A percentile compares a stretch with the other conserved stretches of the same genome.
These are phyloP conservation scores for Novymonas esmeraldas DNA, from an alignment of 208 protist species.

Conservation along the genomic window DNA sequence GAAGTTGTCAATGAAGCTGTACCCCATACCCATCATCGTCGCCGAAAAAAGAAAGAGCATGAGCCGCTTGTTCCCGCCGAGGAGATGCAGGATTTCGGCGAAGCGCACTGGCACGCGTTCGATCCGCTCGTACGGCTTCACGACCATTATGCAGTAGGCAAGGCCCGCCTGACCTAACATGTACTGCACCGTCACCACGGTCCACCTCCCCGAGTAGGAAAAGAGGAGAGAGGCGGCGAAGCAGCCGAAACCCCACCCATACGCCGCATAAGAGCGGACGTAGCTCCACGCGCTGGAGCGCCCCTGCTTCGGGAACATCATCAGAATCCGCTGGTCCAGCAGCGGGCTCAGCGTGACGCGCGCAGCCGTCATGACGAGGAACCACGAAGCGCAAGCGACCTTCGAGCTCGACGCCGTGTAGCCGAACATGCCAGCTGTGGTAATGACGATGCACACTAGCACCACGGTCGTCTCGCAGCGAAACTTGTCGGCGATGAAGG, in stretches of 20 bases:
- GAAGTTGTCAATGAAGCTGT: conserved; percentile 61
- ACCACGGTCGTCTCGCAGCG: conserved; percentile 41
- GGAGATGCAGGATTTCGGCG: conserved; percentile 35
- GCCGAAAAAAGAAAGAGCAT: conserved; percentile 50
- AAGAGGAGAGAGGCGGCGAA: conserved; percentile 28
- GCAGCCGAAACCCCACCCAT: conserved; percentile 58
- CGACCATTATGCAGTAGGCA: conserved; percentile 39
- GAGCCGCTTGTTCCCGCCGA: conserved; percentile 32
- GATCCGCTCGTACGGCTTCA: conserved; percentile 39
- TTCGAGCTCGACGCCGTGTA: conserved; percentile 14
- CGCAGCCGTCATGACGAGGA: conserved; percentile 33
- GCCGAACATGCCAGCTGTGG: conserved; percentile 18
- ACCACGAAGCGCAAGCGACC: conserved; percentile 4
- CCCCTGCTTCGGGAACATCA: conserved; percentile 38
- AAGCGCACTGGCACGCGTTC: conserved; percentile 39
- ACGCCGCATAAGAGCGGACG: conserved; percentile 50
- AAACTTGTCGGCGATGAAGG: conserved; percentile 52
- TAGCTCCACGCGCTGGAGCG: conserved; percentile 43
- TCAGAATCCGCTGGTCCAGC: conserved; percentile 54
- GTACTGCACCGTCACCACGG: conserved; percentile 40
- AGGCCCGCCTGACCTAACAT: conserved; percentile 36
- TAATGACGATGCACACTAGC: conserved; percentile 12
- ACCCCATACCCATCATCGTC: conserved; percentile 59
- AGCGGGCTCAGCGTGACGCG: conserved; percentile 41
- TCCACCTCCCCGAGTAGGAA: conserved; percentile 24